A percentile compares a stretch with the other conserved stretches of the same genome.
These are phyloP conservation scores for Avena atlantica DNA, from an alignment of 176 grass and related monocot genomes.

Conservation along the genomic window DNA sequence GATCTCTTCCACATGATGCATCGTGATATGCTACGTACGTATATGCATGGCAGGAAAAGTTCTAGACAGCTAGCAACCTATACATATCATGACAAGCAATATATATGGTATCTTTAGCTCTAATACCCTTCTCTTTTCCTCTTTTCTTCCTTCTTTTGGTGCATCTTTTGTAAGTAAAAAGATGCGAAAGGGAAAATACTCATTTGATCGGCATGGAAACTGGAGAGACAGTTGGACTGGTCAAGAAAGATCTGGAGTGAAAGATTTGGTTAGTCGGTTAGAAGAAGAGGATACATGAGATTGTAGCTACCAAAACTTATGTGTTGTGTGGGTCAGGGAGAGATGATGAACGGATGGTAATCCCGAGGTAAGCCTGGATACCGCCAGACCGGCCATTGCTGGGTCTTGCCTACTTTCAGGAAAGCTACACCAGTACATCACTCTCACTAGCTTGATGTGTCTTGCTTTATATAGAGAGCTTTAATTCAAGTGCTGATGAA, in stretches of 20 bases:
- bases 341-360: not conserved
- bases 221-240: slow-evolving; percentile 44
- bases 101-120: slow-evolving; percentile 25
- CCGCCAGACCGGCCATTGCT: not conserved
- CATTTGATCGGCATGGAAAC: slow-evolving; percentile 51
- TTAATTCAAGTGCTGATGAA: not conserved
- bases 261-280: slow-evolving; percentile 1
- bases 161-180: slow-evolving; percentile 53
- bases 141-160: slow-evolving; percentile 45
- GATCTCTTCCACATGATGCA: slow-evolving; percentile 43
- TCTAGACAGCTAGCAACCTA: slow-evolving; percentile 28
- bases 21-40: slow-evolving; percentile 21
- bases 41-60: slow-evolving; percentile 22
- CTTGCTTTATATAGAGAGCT: slow-evolving; percentile 16
- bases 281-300: not conserved
- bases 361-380: slow-evolving; percentile 31
- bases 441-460: not conserved
- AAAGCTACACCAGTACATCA: not conserved
- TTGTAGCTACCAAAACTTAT: slow-evolving; percentile 9
- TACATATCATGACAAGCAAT: slow-evolving; percentile 22
- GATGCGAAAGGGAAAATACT: slow-evolving; percentile 18
- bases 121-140: slow-evolving; percentile 18
- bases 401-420: slow-evolving; percentile 28
- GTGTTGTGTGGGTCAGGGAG: not conserved
- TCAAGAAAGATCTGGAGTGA: slow-evolving; percentile 49